A percentile compares a stretch with the other conserved stretches of the same genome.
These are phyloP conservation scores for Salix viminalis DNA, from an alignment of 345 rosid species.

Conservation along the genomic window DNA sequence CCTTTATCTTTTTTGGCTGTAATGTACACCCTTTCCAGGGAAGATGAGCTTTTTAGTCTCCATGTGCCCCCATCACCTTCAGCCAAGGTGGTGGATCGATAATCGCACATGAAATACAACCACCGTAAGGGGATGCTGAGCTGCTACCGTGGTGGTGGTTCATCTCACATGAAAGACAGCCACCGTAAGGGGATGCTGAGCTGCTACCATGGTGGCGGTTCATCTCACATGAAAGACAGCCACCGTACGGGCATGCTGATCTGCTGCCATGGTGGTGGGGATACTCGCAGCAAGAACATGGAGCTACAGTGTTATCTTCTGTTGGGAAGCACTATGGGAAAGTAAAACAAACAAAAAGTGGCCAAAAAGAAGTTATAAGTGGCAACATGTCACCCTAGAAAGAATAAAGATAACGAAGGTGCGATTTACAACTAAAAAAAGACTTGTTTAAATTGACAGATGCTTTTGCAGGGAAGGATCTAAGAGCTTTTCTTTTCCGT, in stretches of 20 bases:
- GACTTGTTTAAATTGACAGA: conserved; percentile 31
- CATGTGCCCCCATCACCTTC: conserved; percentile 39
- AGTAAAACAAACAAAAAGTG: conserved; percentile 49
- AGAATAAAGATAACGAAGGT: conserved; percentile 32
- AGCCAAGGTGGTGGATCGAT: conserved; percentile 26
- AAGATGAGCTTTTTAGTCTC: conserved; percentile 38
- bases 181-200: conserved; percentile 15
- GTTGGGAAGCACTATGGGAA: conserved; percentile 9
- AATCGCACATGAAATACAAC: conserved; percentile 38
- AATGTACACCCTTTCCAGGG: conserved; percentile 28
- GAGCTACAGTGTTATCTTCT: conserved; percentile 16
- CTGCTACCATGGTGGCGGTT: conserved; percentile 19
- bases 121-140: conserved; percentile 15
- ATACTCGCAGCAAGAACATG: not conserved
- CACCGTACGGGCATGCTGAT: conserved; percentile 14
- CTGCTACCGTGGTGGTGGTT: conserved; percentile 19
- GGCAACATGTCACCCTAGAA: conserved; percentile 42
- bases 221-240: conserved; percentile 38
- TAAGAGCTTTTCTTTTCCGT: not conserved
- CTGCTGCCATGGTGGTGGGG: not conserved
- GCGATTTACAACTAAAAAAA: conserved; percentile 18
- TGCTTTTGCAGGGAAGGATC: conserved; percentile 41
- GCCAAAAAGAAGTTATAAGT: conserved; percentile 40
- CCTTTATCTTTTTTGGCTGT: conserved; percentile 31
- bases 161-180: conserved; percentile 38